phyloP scores from a whole-genome alignment of 2,329 filamentous ascomycete species.

The Colletotrichum gloeosporioides region DNA sequence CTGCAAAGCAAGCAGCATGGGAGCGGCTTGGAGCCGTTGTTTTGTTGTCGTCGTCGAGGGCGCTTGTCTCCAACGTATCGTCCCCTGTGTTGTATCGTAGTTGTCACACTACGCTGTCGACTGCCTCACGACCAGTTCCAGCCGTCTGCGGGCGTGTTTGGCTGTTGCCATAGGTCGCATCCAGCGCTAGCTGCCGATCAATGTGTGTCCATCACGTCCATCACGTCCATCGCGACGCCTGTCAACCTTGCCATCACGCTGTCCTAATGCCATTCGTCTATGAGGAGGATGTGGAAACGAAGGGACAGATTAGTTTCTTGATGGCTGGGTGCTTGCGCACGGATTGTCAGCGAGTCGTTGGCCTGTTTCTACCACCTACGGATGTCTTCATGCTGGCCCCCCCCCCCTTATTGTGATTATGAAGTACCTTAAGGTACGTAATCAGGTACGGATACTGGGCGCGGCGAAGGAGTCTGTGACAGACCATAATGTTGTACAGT shows the following conservation, averaged over 20 bases:
- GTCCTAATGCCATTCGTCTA: not conserved
- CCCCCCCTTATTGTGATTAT: not conserved
- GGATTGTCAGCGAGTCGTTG: not conserved
- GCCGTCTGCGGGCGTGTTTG: not conserved
- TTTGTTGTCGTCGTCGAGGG: not conserved
- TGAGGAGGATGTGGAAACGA: not conserved
- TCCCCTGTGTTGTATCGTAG: not conserved
- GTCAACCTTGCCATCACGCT: not conserved
- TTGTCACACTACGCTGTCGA: not conserved
- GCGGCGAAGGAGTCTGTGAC: not conserved
- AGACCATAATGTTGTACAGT: not conserved
- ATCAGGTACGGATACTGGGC: not conserved
- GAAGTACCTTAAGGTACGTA: too few species aligned
- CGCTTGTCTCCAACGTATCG: not conserved
- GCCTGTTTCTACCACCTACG: not conserved
- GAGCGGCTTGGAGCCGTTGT: not conserved
- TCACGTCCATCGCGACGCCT: not conserved
- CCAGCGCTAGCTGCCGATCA: not conserved
- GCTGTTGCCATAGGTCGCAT: not conserved
- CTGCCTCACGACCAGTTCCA: not conserved
- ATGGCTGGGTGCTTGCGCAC: not conserved
- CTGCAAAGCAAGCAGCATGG: not conserved
- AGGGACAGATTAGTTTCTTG: not conserved
- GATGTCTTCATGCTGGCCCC: not conserved
- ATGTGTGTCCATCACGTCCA: not conserved